Evolutionary conservation across 371 early-diverging fungal species (phyloP).

Genomic region (Mortierella sp.): DNA sequence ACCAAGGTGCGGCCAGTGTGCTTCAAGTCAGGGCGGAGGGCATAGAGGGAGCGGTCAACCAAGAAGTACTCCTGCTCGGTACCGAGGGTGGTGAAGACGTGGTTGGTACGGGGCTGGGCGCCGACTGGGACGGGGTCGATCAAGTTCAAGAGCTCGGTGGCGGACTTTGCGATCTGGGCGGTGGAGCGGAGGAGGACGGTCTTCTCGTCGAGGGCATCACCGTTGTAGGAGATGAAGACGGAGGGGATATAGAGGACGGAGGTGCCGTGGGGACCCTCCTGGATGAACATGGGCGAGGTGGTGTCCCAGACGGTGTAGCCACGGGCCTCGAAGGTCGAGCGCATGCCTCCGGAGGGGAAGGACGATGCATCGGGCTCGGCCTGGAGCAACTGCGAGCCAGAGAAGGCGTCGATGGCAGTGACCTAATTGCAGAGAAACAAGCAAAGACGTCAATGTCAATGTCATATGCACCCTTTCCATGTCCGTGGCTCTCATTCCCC

Average conservation of each 20-base stretch:
- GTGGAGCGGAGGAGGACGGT: constrained; percentile 94
- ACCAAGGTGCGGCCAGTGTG: constrained; percentile 95
- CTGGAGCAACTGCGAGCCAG: constrained; percentile 96
- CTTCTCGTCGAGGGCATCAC: constrained; percentile 99
- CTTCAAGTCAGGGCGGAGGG: constrained; percentile 96
- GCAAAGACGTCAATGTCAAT: neutral
- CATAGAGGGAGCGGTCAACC: constrained; percentile 92
- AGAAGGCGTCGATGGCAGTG: constrained; percentile 71
- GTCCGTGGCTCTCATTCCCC: neutral
- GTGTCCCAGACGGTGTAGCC: constrained; percentile 99
- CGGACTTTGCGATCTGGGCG: constrained; percentile 85
- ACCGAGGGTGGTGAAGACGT: constrained; percentile 93
- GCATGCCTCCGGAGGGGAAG: constrained; percentile 98
- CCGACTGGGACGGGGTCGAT: constrained; percentile 76
- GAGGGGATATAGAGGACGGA: constrained; percentile 95
- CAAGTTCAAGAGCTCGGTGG: constrained; percentile 82
- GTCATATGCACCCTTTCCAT: neutral
- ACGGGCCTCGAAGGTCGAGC: constrained; percentile 98
- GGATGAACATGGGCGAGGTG: constrained; percentile 95
- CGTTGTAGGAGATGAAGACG: constrained; percentile 98
- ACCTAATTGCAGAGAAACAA: constrained; percentile 15
- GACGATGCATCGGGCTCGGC: constrained; percentile 99
- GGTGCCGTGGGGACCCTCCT: constrained; percentile 92
- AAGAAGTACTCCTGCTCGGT: constrained; percentile 99
- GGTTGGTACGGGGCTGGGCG: constrained; percentile 76